A percentile compares a stretch with the other conserved stretches of the same genome.
phyloP scores from a whole-genome alignment of 2,329 filamentous ascomycete species.

The Curvularia lunata region DNA sequence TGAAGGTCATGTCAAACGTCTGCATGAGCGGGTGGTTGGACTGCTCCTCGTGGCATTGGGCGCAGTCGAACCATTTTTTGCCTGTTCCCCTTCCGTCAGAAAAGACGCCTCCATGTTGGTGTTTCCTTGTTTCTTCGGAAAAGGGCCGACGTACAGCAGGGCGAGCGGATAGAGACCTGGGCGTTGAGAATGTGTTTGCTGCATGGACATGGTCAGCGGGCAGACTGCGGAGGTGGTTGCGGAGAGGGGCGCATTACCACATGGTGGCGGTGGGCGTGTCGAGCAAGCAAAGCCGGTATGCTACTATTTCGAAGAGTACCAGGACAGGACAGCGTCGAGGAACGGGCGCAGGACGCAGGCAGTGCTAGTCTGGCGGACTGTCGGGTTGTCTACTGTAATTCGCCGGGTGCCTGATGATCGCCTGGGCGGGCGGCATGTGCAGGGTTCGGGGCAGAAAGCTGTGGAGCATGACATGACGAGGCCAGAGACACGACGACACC shows the following conservation, averaged over 20 bases:
- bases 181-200: constrained; percentile 99
- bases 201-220: constrained; percentile 24
- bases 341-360: constrained; percentile 1
- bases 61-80: constrained; percentile 98
- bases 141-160: constrained; percentile 74
- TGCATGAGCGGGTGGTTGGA: constrained; percentile 79
- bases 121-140: neutral
- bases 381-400: constrained; percentile 9
- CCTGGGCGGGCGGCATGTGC: constrained; percentile 19
- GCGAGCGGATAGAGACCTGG: constrained; percentile 92
- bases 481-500: constrained; percentile 13
- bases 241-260: constrained; percentile 34
- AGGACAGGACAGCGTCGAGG: neutral
- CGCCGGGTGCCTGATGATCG: constrained; percentile 31
- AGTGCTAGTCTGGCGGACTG: constrained; percentile 10
- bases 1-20: constrained; percentile 86
- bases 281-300: neutral
- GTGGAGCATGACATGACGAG: constrained; percentile 7
- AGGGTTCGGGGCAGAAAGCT: neutral
- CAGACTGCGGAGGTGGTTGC: constrained; percentile 20
- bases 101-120: neutral
- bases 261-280: constrained; percentile 21
- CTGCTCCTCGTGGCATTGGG: constrained; percentile 86
- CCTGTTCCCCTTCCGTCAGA: constrained; percentile 57
- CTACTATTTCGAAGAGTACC: too few species aligned